Percentiles rank a stretch among this genome's conserved stretches.
Conservation (phyloP, 371 early-diverging fungal genomes). For the Mortierella polycephala region DNA sequence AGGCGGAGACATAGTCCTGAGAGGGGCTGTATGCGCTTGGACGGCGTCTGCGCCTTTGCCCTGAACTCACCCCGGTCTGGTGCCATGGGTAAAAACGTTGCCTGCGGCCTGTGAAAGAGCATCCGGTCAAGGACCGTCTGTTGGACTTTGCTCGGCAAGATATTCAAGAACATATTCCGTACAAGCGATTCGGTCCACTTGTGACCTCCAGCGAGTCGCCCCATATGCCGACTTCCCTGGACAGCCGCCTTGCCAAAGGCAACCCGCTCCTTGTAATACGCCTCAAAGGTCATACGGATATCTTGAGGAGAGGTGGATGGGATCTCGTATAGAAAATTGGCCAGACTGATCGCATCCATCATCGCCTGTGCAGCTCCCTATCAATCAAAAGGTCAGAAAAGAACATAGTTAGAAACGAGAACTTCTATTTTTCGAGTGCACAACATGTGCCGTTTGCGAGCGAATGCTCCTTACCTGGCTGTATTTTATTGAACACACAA, state of each 20-base stretch:
- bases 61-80: constrained; percentile 37
- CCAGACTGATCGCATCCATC: constrained; percentile 42
- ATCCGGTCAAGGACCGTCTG: constrained; percentile 31
- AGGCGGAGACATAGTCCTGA: constrained; percentile 25
- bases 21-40: constrained; percentile 18
- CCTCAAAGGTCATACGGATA: constrained; percentile 26
- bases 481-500: background rate
- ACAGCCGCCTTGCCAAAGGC: constrained; percentile 39
- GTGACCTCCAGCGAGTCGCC: constrained; percentile 35
- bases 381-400: background rate
- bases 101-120: constrained; percentile 34
- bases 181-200: constrained; percentile 31
- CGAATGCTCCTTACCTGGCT: constrained; percentile 14
- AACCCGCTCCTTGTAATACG: constrained; percentile 35
- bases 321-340: constrained; percentile 35
- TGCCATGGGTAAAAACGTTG: constrained; percentile 32
- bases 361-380: constrained; percentile 52
- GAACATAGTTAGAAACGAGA: background rate
- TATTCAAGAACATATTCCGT: constrained; percentile 41
- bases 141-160: constrained; percentile 28
- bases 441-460: background rate
- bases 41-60: constrained; percentile 19
- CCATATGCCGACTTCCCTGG: constrained; percentile 35
- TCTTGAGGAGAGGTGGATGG: constrained; percentile 17
- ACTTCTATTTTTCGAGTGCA: background rate